A percentile compares a stretch with the other conserved stretches of the same genome.
phyloP scores from a whole-genome alignment of 805 yeast species.

The Yueomyces sp. region DNA sequence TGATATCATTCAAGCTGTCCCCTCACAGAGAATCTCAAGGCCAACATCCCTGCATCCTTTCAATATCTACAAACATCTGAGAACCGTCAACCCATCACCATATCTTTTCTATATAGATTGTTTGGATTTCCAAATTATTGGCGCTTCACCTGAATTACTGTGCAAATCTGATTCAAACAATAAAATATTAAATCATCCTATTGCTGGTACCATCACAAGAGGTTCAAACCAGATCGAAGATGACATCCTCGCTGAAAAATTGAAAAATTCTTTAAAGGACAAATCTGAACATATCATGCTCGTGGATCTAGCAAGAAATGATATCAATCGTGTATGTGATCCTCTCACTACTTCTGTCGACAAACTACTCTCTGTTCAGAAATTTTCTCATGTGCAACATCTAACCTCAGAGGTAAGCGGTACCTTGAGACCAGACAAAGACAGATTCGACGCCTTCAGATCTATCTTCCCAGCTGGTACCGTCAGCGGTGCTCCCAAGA shows the following conservation, averaged over 20 bases:
- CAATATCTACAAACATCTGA: conserved; percentile 84
- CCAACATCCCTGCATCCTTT: conserved; percentile 94
- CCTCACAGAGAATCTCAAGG: conserved; percentile 91
- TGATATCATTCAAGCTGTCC: conserved; percentile 95
- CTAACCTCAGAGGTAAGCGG: conserved; percentile 93
- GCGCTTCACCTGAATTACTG: conserved; percentile 92
- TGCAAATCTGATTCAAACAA: conserved; percentile 67
- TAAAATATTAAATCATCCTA: conserved; percentile 85
- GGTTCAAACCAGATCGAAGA: conserved; percentile 90
- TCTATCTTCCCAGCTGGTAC: conserved; percentile 99
- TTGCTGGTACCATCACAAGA: conserved; percentile 91
- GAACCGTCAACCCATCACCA: conserved; percentile 96
- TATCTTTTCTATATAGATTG: conserved; percentile 90
- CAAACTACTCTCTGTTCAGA: conserved; percentile 74
- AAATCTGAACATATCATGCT: conserved; percentile 98
- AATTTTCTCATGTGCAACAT: conserved; percentile 96
- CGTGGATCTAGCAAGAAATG: conserved; percentile 95
- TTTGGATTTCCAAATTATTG: conserved; percentile 84
- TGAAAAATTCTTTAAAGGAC: conserved; percentile 72
- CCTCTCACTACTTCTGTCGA: conserved; percentile 80
- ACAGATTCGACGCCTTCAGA: conserved; percentile 92
- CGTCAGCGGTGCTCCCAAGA: conserved; percentile 97
- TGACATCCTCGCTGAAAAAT: conserved; percentile 60
- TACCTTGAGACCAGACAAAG: conserved; percentile 65
- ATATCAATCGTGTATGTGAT: conserved; percentile 86